These are phyloP conservation scores for Quercus rubra DNA, from an alignment of 306 rosid species.

Conservation along the genomic window DNA sequence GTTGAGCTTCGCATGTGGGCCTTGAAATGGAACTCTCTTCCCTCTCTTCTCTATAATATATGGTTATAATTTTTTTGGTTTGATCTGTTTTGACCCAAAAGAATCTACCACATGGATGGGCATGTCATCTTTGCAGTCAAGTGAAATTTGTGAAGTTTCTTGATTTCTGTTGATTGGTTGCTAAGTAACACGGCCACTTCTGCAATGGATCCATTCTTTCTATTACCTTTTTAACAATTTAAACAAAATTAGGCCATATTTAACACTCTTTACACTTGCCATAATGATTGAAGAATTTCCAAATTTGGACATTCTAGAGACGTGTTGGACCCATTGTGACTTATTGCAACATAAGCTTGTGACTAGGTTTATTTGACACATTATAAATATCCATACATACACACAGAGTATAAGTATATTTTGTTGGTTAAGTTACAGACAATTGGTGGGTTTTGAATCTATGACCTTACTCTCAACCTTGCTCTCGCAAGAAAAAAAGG, in stretches of 20 bases:
- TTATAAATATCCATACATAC: not conserved
- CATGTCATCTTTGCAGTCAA: not conserved
- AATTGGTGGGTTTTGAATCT: too few species aligned
- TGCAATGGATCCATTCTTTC: not conserved
- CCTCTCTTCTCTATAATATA: not conserved
- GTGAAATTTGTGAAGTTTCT: not conserved
- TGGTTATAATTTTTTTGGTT: too few species aligned
- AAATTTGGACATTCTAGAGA: not conserved
- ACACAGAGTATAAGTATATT: not conserved
- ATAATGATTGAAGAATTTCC: not conserved
- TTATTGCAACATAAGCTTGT: not conserved
- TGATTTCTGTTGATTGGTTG: not conserved
- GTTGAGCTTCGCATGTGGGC: not conserved
- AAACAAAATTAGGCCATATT: not conserved
- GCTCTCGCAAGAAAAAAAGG: too few species aligned
- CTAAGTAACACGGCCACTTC: not conserved
- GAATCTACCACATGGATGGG: too few species aligned
- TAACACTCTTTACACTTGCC: not conserved
- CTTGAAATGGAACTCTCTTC: not conserved
- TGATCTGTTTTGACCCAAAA: too few species aligned
- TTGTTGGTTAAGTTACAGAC: too few species aligned
- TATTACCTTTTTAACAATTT: not conserved
- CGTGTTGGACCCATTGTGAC: not conserved
- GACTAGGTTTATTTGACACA: not conserved
- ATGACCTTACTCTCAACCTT: too few species aligned